Base-by-base conservation (phyloP, 2,329 filamentous ascomycete species). In the Xylariaceae sp. region DNA sequence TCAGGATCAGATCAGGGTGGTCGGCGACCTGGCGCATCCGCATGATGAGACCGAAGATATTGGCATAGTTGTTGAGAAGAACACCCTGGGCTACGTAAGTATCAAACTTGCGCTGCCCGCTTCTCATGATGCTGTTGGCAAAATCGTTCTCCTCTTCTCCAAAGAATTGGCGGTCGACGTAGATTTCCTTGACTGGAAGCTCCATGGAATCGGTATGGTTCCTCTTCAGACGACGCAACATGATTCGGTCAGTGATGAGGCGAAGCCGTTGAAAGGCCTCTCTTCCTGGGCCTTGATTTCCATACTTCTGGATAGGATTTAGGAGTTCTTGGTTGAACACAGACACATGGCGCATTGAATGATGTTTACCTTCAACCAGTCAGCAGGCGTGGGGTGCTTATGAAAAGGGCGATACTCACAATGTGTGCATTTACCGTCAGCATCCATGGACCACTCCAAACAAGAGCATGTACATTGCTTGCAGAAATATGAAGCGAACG, bases 41-140 rank as follows among this genome's bases (percentile, higher is more conserved):
- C 91, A 98, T 98, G 70, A 99, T 97, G 52, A 99, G 82, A 70
- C 93, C 93, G 68, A 99, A 99, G 63, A 99, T 98, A 72, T 99
- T 99, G 77, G 95, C 95, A 66, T 98, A 98, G 71, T 97, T 96
- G 79, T 98, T 92, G 59, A 99, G 83, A 74, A 99, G 86, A 19
- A 98, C 93, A 77, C 92, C 93, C 61, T 92, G 90, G 18, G 91
- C 89, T 40, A 98, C 95, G 64, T 98, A 99, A 0, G 93, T 98
- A 69, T 98, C 91, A 64, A 98, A 99, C 66, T 92, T 88, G 59
- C 95, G 89, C 56, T 88, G 85, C 7, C 90, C 89, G 70, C 90
- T 96, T 16, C 87, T 91, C 91, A 98, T 99, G 79, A 99, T 96
- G 67, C 91, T 96, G 53, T 86, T 86, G 32, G 93, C 96, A 71